A percentile compares a stretch with the other conserved stretches of the same genome.
phyloP scores from a whole-genome alignment of 352 stramenopile species.

The Pythium phragmiticola region DNA sequence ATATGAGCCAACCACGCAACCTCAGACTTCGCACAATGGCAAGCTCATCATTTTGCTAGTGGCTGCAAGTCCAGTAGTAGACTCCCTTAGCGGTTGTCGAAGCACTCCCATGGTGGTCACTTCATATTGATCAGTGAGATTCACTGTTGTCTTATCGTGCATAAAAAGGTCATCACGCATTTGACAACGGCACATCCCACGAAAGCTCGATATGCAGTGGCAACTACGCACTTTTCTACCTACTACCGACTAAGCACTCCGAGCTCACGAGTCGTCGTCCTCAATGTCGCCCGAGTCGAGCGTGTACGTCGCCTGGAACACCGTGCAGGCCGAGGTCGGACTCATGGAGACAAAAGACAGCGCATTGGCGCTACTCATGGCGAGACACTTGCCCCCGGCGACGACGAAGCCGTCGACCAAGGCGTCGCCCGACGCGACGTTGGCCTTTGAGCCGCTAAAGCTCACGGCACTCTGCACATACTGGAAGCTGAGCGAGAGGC shows the following conservation, averaged over 20 bases:
- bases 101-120: no score
- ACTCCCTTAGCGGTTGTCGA: no score
- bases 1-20: no score
- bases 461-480: conserved; percentile 28
- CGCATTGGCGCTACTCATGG: conserved; percentile 14
- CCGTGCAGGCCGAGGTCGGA: conserved; percentile 23
- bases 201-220: no score
- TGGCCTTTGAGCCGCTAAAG: conserved; percentile 25
- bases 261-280: conserved; percentile 15
- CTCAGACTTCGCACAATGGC: no score
- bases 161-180: no score
- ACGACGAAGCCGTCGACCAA: conserved; percentile 33
- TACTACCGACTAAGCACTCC: background rate
- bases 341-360: conserved; percentile 22
- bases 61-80: no score
- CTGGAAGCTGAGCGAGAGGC: conserved; percentile 28
- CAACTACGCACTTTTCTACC: no score
- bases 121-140: no score
- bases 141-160: no score
- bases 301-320: conserved; percentile 34
- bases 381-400: conserved; percentile 28
- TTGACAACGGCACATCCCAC: no score
- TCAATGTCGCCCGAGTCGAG: conserved; percentile 27
- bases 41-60: no score
- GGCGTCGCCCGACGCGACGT: conserved; percentile 24